These are phyloP conservation scores for Kluyveromyces sp. DNA, from an alignment of 1,139 yeast species.

Conservation along the genomic window DNA sequence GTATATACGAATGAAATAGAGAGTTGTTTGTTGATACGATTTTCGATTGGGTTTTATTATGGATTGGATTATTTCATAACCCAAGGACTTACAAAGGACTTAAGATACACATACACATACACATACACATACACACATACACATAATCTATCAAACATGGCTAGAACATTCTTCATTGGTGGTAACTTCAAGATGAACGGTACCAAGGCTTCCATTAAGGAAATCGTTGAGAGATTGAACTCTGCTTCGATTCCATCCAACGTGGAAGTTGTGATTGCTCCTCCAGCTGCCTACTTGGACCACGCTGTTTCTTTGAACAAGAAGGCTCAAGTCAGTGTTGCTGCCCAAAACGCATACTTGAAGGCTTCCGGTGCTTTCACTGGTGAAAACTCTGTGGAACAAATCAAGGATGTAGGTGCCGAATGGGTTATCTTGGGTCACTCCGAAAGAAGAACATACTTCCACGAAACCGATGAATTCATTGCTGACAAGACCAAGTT, in stretches of 20 bases:
- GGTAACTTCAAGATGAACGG: slow-evolving; percentile 99
- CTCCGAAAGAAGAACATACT: slow-evolving; percentile 95
- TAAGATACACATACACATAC: too few relatives aligned
- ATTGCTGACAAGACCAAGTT: slow-evolving; percentile 92
- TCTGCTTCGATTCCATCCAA: slow-evolving; percentile 62
- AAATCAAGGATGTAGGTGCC: slow-evolving; percentile 87
- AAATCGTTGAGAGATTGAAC: slow-evolving; percentile 79
- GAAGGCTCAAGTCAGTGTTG: slow-evolving; percentile 63
- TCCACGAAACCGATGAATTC: slow-evolving; percentile 85
- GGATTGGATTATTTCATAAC: too few relatives aligned
- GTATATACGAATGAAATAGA: too few relatives aligned
- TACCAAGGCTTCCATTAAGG: slow-evolving; percentile 73
- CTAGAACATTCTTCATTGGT: slow-evolving; percentile 94
- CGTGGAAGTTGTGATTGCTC: slow-evolving; percentile 85
- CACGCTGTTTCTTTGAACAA: slow-evolving; percentile 64
- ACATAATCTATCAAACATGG: slow-evolving; percentile 31
- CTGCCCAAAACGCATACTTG: slow-evolving; percentile 86
- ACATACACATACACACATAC: background rate
- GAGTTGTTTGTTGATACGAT: too few relatives aligned
- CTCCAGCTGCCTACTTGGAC: slow-evolving; percentile 88
- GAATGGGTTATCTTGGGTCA: slow-evolving; percentile 96
- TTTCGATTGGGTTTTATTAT: too few relatives aligned
- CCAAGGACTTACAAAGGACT: background rate
- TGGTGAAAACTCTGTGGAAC: slow-evolving; percentile 89
- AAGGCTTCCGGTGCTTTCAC: slow-evolving; percentile 95